phyloP scores from a whole-genome alignment of 257 asterid genomes.

The Vinca minor region DNA sequence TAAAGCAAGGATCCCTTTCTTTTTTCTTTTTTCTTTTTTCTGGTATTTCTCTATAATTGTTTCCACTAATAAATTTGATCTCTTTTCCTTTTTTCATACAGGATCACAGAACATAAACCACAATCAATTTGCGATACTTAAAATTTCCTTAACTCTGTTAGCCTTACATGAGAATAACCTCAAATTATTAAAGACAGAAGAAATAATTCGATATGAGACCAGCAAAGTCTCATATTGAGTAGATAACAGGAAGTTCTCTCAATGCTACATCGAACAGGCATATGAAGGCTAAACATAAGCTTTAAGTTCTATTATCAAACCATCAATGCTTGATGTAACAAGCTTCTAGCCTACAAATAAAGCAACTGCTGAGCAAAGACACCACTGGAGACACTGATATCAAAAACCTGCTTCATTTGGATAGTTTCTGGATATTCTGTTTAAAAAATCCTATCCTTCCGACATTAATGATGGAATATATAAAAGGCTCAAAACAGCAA shows the following conservation, averaged over 20 bases:
- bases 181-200: neutral
- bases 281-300: neutral
- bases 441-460: too few relatives aligned
- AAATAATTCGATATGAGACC: neutral
- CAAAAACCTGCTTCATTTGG: too few relatives aligned
- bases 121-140: neutral
- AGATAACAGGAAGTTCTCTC: neutral
- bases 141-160: neutral
- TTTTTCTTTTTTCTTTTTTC: too few relatives aligned
- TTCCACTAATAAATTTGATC: too few relatives aligned
- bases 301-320: neutral
- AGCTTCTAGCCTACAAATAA: neutral
- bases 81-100: too few relatives aligned
- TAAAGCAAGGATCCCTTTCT: neutral
- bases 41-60: too few relatives aligned
- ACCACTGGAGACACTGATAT: too few relatives aligned
- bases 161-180: neutral
- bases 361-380: neutral
- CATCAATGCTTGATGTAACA: neutral
- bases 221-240: neutral
- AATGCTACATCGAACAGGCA: neutral
- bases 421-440: too few relatives aligned
- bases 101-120: neutral
- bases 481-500: too few relatives aligned
- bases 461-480: too few relatives aligned